These are phyloP conservation scores for Angophora floribunda DNA, from an alignment of 345 rosid genomes.

Conservation along the genomic window DNA sequence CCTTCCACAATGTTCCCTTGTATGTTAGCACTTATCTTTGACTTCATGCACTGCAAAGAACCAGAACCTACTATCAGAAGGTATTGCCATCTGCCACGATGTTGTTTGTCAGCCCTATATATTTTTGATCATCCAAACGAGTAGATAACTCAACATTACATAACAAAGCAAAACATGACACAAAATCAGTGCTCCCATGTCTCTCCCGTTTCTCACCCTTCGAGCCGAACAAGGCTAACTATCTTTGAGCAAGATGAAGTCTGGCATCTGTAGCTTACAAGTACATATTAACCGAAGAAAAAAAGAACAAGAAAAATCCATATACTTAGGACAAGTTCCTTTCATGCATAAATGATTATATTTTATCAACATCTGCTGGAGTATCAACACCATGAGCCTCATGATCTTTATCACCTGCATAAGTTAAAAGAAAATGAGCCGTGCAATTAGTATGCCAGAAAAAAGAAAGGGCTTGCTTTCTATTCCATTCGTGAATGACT, in stretches of 20 bases:
- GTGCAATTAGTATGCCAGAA: not conserved
- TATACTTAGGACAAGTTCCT: conserved; percentile 19
- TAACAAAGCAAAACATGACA: not conserved
- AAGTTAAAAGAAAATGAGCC: not conserved
- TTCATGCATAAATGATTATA: conserved; percentile 70
- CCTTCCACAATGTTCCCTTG: not conserved
- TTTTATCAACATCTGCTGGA: conserved; percentile 69
- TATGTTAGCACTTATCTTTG: not conserved
- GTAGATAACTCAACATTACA: not conserved
- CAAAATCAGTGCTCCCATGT: not conserved
- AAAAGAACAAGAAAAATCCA: not conserved
- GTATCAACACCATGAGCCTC: conserved; percentile 85
- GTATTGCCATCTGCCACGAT: not conserved
- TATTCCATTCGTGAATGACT: not conserved
- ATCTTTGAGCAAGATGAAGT: not conserved
- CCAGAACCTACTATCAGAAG: not conserved
- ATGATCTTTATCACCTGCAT: conserved; percentile 80
- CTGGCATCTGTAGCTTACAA: not conserved
- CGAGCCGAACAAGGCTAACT: not conserved
- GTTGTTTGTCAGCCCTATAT: not conserved
- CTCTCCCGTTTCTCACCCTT: not conserved
- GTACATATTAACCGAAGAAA: not conserved
- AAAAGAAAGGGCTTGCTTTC: not conserved
- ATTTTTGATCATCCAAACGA: not conserved
- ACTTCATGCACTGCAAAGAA: not conserved